Evolutionary conservation across 208 protist species (phyloP), one percentile per base, ranked within the genome.

Genomic region (Trypanosoma conorhini): DNA sequence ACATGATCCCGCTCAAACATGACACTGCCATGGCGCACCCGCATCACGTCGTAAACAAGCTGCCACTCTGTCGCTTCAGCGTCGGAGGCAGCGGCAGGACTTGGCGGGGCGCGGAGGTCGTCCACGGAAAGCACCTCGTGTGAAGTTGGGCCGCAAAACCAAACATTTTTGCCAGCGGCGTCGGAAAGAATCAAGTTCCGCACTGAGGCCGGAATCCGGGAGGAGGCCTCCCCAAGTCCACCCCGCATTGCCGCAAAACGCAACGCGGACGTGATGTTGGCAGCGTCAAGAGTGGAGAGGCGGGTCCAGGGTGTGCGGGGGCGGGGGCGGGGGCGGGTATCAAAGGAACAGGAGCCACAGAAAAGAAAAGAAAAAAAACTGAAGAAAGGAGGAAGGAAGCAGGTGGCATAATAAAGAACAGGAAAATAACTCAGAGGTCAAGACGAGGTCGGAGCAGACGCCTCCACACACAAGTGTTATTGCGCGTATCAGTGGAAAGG

Each of bases 31-130:
- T 81, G 35, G 31, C 76, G 72, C 10, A 86, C 74, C 13, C 87
- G 83, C 85, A 93, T 91, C 8, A 93, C 80, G 69, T 93, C 90
- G 62, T 96, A 96, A 19, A 96, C 64, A 10, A 92, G 57, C 4
- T 35, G 56, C 35, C 28, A 57, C 28, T 66, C 31, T n/a, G 15
- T 48, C 13, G 58, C 1, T 3, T 40, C 58, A 19, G 12, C 58
- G 5, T 28, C 13, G 21, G 24, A 13, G 38, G 26, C 30, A 51
- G 28, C 21, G 21, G 44, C 17, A 22, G 15, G 5, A 46, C 5
- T 19, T 10, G 56, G n/a, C 8, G 57, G 5, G 0, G 59, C 50
- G 13, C 48, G 30, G n/a, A 73, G 21, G 15, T 28, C 50, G 26
- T 50, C 60, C n/a, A 66, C 21, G 8, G 68, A 48, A 40, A 73